phyloP scores from a whole-genome alignment of 2,329 filamentous ascomycete species.

The Clarireedia sp. region DNA sequence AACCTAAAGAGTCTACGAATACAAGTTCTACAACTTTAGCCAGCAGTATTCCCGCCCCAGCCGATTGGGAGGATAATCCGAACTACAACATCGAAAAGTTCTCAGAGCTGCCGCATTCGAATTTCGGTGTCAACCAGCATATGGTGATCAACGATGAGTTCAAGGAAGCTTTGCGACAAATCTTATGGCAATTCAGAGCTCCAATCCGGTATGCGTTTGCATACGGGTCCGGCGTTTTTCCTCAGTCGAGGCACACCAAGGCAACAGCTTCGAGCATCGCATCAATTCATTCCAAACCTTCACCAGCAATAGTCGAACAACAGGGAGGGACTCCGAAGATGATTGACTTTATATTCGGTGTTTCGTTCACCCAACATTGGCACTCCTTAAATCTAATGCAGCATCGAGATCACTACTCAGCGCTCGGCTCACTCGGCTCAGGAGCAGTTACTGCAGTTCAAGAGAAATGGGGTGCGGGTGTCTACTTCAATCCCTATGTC shows the following conservation, averaged over 20 bases:
- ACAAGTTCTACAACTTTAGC: constrained; percentile 1
- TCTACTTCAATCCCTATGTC: constrained; percentile 96
- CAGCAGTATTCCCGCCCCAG: constrained; percentile 21
- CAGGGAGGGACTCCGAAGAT: constrained; percentile 88
- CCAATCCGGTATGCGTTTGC: constrained; percentile 96
- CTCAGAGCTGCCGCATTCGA: constrained; percentile 65
- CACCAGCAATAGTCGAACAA: constrained; percentile 70
- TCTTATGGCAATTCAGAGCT: constrained; percentile 84
- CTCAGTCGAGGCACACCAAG: constrained; percentile 52
- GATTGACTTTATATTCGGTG: constrained; percentile 97
- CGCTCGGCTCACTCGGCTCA: constrained; percentile 73
- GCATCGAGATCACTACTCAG: constrained; percentile 88
- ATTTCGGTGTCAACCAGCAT: constrained; percentile 93
- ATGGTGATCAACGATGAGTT: constrained; percentile 94
- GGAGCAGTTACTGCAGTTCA: constrained; percentile 79
- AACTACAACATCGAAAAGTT: constrained; percentile 66
- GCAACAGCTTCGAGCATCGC: constrained; percentile 44
- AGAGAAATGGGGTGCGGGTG: constrained; percentile 81
- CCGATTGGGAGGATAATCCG: constrained; percentile 64
- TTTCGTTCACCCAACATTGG: constrained; percentile 92
- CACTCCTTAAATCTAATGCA: constrained; percentile 86
- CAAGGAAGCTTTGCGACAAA: constrained; percentile 78
- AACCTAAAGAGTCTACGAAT: constrained; percentile 3
- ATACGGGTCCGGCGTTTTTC: constrained; percentile 94
- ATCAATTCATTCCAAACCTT: constrained; percentile 73